phyloP scores from a whole-genome alignment of 257 asterid genomes.

The Echites panduratus region DNA sequence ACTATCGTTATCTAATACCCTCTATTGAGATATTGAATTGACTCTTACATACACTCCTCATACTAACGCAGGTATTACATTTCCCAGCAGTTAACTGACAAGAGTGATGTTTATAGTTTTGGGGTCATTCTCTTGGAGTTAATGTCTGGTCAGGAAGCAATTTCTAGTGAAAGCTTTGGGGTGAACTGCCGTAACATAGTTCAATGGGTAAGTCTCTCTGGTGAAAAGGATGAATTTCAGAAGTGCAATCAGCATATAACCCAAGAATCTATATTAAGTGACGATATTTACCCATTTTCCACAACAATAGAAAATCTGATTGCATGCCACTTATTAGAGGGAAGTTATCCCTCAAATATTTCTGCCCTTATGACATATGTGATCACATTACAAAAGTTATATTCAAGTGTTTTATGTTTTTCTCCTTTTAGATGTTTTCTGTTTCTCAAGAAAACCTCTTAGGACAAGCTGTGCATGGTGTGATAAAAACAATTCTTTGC shows the following conservation, averaged over 20 bases:
- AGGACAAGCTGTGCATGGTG: background rate
- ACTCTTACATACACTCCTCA: slow-evolving; percentile 1
- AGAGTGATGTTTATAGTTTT: slow-evolving; percentile 91
- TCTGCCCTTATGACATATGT: background rate
- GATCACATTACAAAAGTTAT: background rate
- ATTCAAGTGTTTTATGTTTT: background rate
- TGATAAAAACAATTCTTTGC: background rate
- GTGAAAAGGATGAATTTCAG: background rate
- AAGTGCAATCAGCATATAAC: background rate
- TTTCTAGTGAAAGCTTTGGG: slow-evolving; percentile 83
- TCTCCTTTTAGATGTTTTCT: background rate
- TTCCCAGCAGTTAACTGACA: slow-evolving; percentile 96
- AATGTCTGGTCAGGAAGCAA: slow-evolving; percentile 96
- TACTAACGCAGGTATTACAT: slow-evolving; percentile 66
- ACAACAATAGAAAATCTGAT: background rate
- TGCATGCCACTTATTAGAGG: background rate
- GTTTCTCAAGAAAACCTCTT: no score
- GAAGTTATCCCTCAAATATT: background rate
- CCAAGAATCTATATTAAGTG: background rate
- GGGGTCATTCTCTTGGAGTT: slow-evolving; percentile 97
- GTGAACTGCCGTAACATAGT: slow-evolving; percentile 83
- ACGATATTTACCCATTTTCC: background rate
- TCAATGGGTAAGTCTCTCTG: slow-evolving; percentile 70
- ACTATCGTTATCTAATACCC: background rate
- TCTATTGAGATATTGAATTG: background rate